Evolutionary conservation across 805 yeast species (phyloP), one percentile per base, ranked within the genome.

Genomic region (Myxozyma neglecta): DNA sequence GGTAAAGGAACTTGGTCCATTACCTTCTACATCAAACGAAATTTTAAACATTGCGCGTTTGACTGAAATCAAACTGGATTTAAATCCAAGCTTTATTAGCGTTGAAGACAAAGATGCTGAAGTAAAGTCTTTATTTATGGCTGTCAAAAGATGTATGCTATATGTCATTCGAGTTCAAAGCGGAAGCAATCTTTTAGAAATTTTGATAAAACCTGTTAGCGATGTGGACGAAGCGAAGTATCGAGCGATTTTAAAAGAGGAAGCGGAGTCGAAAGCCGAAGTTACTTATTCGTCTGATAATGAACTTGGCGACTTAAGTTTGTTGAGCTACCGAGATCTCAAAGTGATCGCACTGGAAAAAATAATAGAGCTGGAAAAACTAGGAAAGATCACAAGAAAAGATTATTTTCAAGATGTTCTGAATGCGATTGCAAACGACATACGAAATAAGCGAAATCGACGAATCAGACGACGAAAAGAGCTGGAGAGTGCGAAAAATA

Each of bases 381-480:
- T 83, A 71, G 91, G 90, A 1, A 74, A 79, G 44, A 80, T 92
- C 8, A 78, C 87, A 2, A 80, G 96, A 61, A 76, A 80, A 37
- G 84, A 90, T 70, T 84, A 87, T 18, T 90, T 85, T 73, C 98
- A 94, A 71, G 85, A 83, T 24, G 71, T 94, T 13, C 75, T 94
- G 61, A 90, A 91, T 70, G 90, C 89, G 65, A 86, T 94, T 64
- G 96, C 97, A 0, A 75, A 81, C 57, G 97, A 93, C 65, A 90
- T 94, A 65, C 70, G 76, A 63, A 81, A 84, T 58, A 84, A 84
- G 61, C 79, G 79, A 56, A 81, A 81, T 64, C 80, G 82, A 20
- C 76, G 86, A 48, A 64, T 78, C n/a, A 74, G 78, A 44, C 75
- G 85, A 29, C 71, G 73, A 56, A 76, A 77, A 43, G 86, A 83